Conservation (phyloP, 129 eudicot genomes). For the Centrapalus pauciflorus region DNA sequence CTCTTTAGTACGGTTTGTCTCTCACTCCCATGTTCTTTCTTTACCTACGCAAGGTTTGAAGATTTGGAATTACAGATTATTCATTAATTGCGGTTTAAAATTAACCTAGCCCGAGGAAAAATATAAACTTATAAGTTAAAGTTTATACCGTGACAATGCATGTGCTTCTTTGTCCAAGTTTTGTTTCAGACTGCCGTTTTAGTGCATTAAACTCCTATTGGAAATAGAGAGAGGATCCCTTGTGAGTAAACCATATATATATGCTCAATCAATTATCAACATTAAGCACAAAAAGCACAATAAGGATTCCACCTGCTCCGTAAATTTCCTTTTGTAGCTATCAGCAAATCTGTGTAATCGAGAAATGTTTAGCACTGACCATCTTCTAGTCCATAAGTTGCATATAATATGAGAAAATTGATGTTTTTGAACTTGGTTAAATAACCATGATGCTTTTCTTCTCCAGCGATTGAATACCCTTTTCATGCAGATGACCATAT, state of each 20-base stretch:
- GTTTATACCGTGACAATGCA: slow-evolving; percentile 77
- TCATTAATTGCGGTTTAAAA: no score
- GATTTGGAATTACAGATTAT: neutral
- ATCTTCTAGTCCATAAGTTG: neutral
- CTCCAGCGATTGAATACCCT: no score
- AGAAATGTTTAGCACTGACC: slow-evolving; percentile 11
- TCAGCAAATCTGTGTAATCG: slow-evolving; percentile 56
- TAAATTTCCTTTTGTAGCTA: slow-evolving; percentile 58
- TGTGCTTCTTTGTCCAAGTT: slow-evolving; percentile 45
- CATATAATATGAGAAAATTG: neutral
- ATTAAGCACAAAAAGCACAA: neutral
- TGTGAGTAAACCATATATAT: neutral
- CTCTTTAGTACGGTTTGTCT: slow-evolving; percentile 53
- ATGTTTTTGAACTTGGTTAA: neutral
- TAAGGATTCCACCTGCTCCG: slow-evolving; percentile 59
- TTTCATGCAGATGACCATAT: no score
- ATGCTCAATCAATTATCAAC: neutral
- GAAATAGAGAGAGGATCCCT: slow-evolving; percentile 3
- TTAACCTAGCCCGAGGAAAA: no score
- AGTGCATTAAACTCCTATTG: slow-evolving; percentile 64
- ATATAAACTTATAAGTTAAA: neutral
- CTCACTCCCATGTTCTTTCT: slow-evolving; percentile 43
- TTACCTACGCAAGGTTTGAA: slow-evolving; percentile 38
- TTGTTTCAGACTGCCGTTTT: slow-evolving; percentile 51
- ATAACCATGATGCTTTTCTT: no score